A percentile compares a stretch with the other conserved stretches of the same genome.
These are phyloP conservation scores for Tulasnella sp. DNA, from an alignment of 768 basidiomycete species.

Conservation along the genomic window DNA sequence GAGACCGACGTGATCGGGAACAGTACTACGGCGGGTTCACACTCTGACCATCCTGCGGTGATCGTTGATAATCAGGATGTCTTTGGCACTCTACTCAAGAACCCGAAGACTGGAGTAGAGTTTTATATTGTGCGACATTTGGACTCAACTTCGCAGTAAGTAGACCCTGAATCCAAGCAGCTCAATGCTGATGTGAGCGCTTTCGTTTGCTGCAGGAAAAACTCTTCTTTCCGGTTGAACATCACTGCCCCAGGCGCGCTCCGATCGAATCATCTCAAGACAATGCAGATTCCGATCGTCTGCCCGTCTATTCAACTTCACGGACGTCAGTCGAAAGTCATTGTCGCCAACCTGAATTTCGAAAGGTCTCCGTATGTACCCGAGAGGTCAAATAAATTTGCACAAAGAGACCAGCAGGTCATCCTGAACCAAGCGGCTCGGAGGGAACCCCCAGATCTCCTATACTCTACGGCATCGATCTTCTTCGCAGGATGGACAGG, in stretches of 20 bases:
- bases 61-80: slow-evolving; percentile 35
- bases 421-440: background rate
- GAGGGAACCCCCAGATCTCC: slow-evolving; percentile 24
- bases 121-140: slow-evolving; percentile 64
- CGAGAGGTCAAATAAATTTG: too few relatives aligned
- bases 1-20: slow-evolving; percentile 69
- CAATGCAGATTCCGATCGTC: slow-evolving; percentile 45
- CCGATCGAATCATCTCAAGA: slow-evolving; percentile 19
- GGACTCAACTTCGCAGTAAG: slow-evolving; percentile 36
- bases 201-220: too few relatives aligned
- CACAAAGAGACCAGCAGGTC: too few relatives aligned
- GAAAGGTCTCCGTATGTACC: slow-evolving; percentile 28
- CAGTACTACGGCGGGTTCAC: slow-evolving; percentile 23
- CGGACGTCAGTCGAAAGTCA: slow-evolving; percentile 63
- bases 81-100: slow-evolving; percentile 52
- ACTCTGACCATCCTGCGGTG: slow-evolving; percentile 32
- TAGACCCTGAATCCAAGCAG: too few relatives aligned
- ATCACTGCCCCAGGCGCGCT: background rate
- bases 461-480: slow-evolving; percentile 64
- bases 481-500: slow-evolving; percentile 56
- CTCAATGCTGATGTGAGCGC: too few relatives aligned
- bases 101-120: slow-evolving; percentile 51
- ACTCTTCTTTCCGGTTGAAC: background rate
- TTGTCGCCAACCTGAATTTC: slow-evolving; percentile 62
- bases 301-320: slow-evolving; percentile 43